Evolutionary conservation across 306 rosid genomes (phyloP), one percentile per base, ranked within the genome.

Genomic region (Prunus armeniaca): DNA sequence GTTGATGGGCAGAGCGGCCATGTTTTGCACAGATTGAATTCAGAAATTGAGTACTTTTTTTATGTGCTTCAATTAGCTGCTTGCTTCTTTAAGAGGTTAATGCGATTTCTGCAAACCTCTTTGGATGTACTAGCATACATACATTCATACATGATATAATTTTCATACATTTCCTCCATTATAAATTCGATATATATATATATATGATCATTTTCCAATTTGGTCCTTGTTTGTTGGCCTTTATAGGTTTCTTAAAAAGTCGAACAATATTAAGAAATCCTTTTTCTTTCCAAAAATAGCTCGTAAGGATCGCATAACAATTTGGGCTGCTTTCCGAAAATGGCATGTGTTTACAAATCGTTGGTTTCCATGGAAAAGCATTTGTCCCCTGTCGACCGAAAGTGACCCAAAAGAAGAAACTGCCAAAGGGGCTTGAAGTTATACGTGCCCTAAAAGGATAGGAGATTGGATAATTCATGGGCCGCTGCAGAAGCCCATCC

Each of bases 1-100:
- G 14, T 24, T 60, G 20, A 6, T 85, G 89, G 80, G 67, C 88
- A 89, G 83, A 76, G 72, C 97, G 98, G 97, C 96, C 98, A 93
- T 89, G 69, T 71, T 89, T 88, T 93, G 97, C 98, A 79, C 87
- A 91, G 50, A 93, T 81, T 41, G 70, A 93, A 14, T 76, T 4
- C 27, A 12, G 30, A 72, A 72, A 52, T 57, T 82, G 77, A 78
- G 79, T 58, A 78, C 85, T 76, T 12, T 7, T 1, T n/a, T 12
- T 57, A 1, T 70, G 88, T 81, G 86, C 80, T 78, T 83, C 69
- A 45, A 78, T 22, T 25, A 27, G 92, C 89, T 80, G 87, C 83
- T 77, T 86, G 65, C 65, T 61, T 81, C 81, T 65, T 12, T 12
- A 17, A 55, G 97, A 79, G 93, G 86, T 86, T 89, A 3, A 24